Evolutionary conservation across 2,329 filamentous ascomycete species (phyloP).

Genomic region (Ophiostoma sp.): DNA sequence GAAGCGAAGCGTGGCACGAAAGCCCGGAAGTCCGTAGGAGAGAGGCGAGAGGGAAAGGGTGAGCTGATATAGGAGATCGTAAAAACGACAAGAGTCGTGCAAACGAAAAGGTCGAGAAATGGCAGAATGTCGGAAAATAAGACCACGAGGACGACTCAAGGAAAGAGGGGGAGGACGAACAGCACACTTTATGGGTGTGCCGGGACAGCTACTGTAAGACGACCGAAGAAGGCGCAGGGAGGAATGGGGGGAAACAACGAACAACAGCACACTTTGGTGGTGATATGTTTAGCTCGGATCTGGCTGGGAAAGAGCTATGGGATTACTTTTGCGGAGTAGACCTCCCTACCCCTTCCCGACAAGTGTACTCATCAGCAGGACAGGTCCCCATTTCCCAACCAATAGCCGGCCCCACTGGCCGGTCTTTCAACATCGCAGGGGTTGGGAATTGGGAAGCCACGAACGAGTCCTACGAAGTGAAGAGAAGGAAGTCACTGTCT

Average conservation of each 20-base stretch:
- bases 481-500: background rate
- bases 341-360: background rate
- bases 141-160: background rate
- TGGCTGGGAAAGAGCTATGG: slow-evolving; percentile 20
- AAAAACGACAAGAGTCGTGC: background rate
- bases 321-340: background rate
- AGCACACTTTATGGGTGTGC: slow-evolving; percentile 20
- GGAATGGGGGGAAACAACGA: background rate
- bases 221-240: slow-evolving; percentile 20
- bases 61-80: background rate
- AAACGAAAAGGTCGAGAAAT: background rate
- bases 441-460: slow-evolving; percentile 12
- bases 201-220: background rate
- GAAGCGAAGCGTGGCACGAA: slow-evolving; percentile 11
- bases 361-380: background rate
- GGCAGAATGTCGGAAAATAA: background rate
- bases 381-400: slow-evolving; percentile 21
- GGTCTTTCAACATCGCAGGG: slow-evolving; percentile 2
- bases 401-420: slow-evolving; percentile 20
- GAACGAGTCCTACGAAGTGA: slow-evolving; percentile 3
- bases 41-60: background rate
- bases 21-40: slow-evolving; percentile 20
- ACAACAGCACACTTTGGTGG: background rate
- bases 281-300: slow-evolving; percentile 19
- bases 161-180: slow-evolving; percentile 3